Base-by-base conservation (phyloP, 2,329 filamentous ascomycete species). In the Cadophora malorum region DNA sequence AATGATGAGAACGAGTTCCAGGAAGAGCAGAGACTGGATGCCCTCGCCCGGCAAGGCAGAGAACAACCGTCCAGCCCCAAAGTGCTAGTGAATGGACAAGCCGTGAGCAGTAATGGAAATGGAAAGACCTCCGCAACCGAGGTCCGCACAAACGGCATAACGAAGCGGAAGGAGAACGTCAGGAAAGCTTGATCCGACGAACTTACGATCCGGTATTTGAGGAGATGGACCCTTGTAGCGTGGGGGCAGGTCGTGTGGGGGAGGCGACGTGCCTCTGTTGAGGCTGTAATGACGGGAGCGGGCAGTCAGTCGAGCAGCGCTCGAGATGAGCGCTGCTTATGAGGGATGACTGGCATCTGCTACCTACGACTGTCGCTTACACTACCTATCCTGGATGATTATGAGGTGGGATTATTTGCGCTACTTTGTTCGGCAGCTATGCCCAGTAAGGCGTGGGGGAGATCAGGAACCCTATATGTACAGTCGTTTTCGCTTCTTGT, bases 1-100 rank as follows among this genome's bases (percentile, higher is more conserved):
- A 88, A 91, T 74, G 90, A 91, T 58, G 87, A 88, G 31, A 72
- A 72, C 23, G 74, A 75, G 58, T 61, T 71, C 10, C 67, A 67
- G 28, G 72, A 74, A 47, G 72, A 74, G 56, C 69, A 68, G 55
- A 69, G 69, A 55, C 56, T 72, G 59, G 72, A 71, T 55, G 70
- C 69, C 23, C 56, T 72, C 38, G 70, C 64, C 19, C 63, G 60
- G 25, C 64, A 70, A n/a, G 52, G 61, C 33, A 65, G 62, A 47
- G 64, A 55, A 16, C 31, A 66, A 19, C 50, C 52, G 14, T 25
- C 47, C 6, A 64, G 63, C 35, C 63, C 63, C 19, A 66, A 68
- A n/a, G 52, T 73, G 3, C 21, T 72, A 9, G 50, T 71, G 0
- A 73, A 74, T 50, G 70, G 71, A 14, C 52, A 66, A 19, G 50